Evolutionary conservation across 2,329 filamentous ascomycete genomes (phyloP).

Genomic region (Ophiocordyceps unilateralis): DNA sequence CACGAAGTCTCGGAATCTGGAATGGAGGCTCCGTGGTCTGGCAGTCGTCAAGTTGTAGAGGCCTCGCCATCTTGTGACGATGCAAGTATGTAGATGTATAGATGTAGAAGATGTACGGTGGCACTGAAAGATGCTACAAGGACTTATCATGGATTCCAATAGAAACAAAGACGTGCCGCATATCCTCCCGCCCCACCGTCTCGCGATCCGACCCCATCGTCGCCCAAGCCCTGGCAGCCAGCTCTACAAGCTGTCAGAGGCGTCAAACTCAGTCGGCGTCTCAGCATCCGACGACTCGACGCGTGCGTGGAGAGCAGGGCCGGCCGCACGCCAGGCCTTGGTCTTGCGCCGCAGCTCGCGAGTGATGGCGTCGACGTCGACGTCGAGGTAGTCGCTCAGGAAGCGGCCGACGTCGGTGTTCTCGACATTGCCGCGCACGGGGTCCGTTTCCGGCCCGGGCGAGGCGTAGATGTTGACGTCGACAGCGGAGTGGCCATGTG

Average conservation of each 20-base stretch:
- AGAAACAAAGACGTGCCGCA: background rate
- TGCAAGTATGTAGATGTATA: background rate
- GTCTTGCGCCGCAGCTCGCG: conserved; percentile 48
- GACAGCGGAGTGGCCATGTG: conserved; percentile 81
- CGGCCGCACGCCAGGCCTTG: background rate
- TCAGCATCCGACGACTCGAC: too few relatives aligned
- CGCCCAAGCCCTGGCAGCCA: background rate
- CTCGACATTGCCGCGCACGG: conserved; percentile 72
- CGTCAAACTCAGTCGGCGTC: too few relatives aligned
- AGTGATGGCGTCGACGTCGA: conserved; percentile 67
- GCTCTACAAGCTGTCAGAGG: background rate
- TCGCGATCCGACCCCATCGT: background rate
- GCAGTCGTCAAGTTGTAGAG: too few relatives aligned
- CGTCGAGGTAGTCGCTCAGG: conserved; percentile 57
- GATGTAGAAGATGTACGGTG: too few relatives aligned
- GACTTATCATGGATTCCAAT: too few relatives aligned
- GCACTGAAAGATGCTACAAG: too few relatives aligned
- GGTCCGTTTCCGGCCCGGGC: conserved; percentile 42
- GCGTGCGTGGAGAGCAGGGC: too few relatives aligned
- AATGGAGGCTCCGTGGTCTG: too few relatives aligned
- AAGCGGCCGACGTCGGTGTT: conserved; percentile 87
- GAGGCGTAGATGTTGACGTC: conserved; percentile 96
- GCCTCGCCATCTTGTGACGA: background rate
- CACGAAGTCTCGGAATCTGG: too few relatives aligned
- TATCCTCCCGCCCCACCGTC: background rate